Evolutionary conservation across 257 asterid species (phyloP), one percentile per base, ranked within the genome.

Genomic region (Craterostigma plantagineum): DNA sequence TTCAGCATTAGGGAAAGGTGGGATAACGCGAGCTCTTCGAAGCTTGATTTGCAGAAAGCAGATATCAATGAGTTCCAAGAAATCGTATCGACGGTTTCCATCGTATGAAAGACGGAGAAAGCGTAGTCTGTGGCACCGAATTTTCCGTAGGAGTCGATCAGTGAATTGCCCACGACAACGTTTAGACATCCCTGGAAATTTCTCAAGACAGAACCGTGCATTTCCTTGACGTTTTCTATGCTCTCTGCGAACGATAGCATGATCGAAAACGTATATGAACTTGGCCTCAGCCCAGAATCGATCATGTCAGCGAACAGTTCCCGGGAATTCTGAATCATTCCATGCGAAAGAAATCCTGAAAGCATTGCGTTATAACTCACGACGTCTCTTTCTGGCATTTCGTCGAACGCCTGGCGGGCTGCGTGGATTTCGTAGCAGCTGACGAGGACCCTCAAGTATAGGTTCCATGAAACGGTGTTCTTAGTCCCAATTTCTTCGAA

Each of bases 1-100:
- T 34, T 58, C 56, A 66, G 48, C 93, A 80, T 80, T 55, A 52
- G 51, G 48, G 16, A 39, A 44, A 70, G 73, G 16, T 61, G 42
- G 14, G 51, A 63, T 8, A 70, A 43, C 38, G 79, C 77, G 16
- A 61, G 50, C 14, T 56, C 46, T 14, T 63, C 72, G 43, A 43
- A 55, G 14, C 79, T 75, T 1, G 73, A 55, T 50, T 51, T 63
- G 60, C 71, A 63, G 55, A 75, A 80, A 17, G 56, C 73, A 12
- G 75, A 80, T 45, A 80, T 80, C 54, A 80, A 35, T 10, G 93
- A 76, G 49, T 80, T 80, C 91, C 91, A 80, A 40, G 91, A 76
- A 55, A 76, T 59, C 9, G 63, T 45, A 56, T 80, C 85, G 58
- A 76, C 66, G 40, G 50, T 63, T 46, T 66, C 65, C 93, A 76